Base-by-base conservation (phyloP, 1,284 basidiomycete species). In the Pyrrhoderma noxium region DNA sequence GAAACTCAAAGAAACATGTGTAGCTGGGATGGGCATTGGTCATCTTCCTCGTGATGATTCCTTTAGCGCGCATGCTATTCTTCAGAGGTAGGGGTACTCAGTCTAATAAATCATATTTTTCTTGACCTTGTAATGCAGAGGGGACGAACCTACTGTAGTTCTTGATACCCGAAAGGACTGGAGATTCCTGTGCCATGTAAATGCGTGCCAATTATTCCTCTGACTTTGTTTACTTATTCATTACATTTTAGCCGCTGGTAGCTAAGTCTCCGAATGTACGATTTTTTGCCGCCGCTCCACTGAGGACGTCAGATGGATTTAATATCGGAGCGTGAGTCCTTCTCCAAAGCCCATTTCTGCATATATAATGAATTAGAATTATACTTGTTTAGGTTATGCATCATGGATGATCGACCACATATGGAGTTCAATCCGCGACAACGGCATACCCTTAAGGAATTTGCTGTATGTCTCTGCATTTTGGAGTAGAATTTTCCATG, bases 391-490 rank as follows among this genome's bases (percentile, higher is more conserved):
- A 89, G 85, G 52, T 69, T 96, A 51, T 86, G 90, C 46, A 76
- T 97, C 51, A 82, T 94, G 57, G 93, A 95, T 60, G 88, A 93
- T 63, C 74, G 79, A 41, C 91, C 93, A 1, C 76, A 89, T 42
- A 73, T 79, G 14, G 91, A 94, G 55, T 97, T 96, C 62, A 83
- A 84, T 2, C 92, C 93, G 16, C 74, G 93, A 27, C 90, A 93
- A 60, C 73, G 93, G 40, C 89, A 95, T 68, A 93, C 91, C 1
- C 72, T 97, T 54, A 95, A 95, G 62, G 93, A 97, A 67, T 96
- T 97, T 65, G 92, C 93, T 58, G 72, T 70, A 58, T 22, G 74
- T 54, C n/a, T n/a, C n/a, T n/a, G n/a, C n/a, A n/a, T n/a, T n/a
- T n/a, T n/a, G n/a, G n/a, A n/a, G n/a, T n/a, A n/a, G n/a, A n/a